Conservation (phyloP, 306 rosid species). For the Gastrolobium bilobum region DNA sequence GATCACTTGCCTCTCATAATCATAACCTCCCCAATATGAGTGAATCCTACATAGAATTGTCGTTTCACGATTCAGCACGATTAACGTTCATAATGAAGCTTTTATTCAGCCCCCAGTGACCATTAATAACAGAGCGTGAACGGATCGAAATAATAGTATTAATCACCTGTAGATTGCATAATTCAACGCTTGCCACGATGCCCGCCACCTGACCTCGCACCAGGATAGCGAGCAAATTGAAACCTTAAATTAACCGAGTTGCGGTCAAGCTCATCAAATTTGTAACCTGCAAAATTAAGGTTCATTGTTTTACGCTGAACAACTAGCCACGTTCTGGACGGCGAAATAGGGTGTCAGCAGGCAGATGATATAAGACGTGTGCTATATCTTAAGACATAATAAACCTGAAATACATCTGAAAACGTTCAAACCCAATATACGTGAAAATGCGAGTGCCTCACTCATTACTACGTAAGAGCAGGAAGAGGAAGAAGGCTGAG, state of each 20-base stretch:
- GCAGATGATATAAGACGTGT: constrained; percentile 60
- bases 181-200: constrained; percentile 94
- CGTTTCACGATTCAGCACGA: constrained; percentile 73
- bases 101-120: constrained; percentile 55
- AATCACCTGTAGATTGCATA: constrained; percentile 80
- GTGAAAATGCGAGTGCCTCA: constrained; percentile 44
- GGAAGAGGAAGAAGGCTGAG: neutral
- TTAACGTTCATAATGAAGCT: constrained; percentile 54
- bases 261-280: constrained; percentile 94
- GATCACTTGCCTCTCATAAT: constrained; percentile 65
- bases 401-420: constrained; percentile 52
- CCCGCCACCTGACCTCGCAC: constrained; percentile 98
- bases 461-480: constrained; percentile 38
- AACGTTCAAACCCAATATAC: constrained; percentile 56
- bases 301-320: constrained; percentile 74
- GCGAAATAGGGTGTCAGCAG: constrained; percentile 64
- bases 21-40: constrained; percentile 63
- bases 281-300: constrained; percentile 99
- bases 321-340: constrained; percentile 62
- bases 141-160: constrained; percentile 55
- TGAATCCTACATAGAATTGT: constrained; percentile 82
- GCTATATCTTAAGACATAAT: constrained; percentile 52
- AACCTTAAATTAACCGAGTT: constrained; percentile 93
- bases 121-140: constrained; percentile 59
- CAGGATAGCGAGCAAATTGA: constrained; percentile 99